A percentile compares a stretch with the other conserved stretches of the same genome.
phyloP scores from a whole-genome alignment of 139 green algal species.

The Chlamydomonas sp. region DNA sequence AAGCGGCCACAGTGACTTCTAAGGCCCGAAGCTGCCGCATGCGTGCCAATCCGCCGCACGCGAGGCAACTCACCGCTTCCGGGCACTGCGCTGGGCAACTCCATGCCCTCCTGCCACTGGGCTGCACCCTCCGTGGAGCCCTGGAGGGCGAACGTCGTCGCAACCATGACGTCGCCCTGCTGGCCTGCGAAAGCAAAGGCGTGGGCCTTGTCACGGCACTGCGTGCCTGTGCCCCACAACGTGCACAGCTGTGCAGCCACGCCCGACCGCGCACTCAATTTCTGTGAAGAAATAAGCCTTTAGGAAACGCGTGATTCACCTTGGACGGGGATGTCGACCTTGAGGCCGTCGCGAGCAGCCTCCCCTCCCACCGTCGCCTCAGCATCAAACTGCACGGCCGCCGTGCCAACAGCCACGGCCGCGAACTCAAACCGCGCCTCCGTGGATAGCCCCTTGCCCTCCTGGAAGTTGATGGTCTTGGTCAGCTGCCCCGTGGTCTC shows the following conservation, averaged over 20 bases:
- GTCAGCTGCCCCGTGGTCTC: not conserved
- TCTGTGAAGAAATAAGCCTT: too few species aligned
- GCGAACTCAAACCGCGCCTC: constrained; percentile 53
- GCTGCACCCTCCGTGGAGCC: not conserved
- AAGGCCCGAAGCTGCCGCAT: too few species aligned
- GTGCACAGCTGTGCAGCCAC: too few species aligned
- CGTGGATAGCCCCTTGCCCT: not conserved
- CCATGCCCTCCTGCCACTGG: constrained; percentile 49
- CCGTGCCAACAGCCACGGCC: constrained; percentile 27
- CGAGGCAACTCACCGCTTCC: constrained; percentile 44
- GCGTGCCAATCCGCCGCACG: too few species aligned
- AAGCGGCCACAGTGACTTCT: too few species aligned
- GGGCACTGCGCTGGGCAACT: constrained; percentile 55
- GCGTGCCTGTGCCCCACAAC: too few species aligned
- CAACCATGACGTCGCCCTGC: constrained; percentile 53
- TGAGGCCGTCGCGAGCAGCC: not conserved
- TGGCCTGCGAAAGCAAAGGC: constrained; percentile 19
- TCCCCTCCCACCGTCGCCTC: not conserved
- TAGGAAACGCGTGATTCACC: not conserved
- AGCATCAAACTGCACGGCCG: constrained; percentile 23
- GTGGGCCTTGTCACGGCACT: too few species aligned
- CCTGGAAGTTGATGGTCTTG: not conserved
- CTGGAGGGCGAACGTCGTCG: constrained; percentile 61
- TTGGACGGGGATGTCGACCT: constrained; percentile 13
- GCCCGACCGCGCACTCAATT: too few species aligned